A percentile compares a stretch with the other conserved stretches of the same genome.
phyloP scores from a whole-genome alignment of 2,329 filamentous ascomycete species.

The Trichoderma brevicompactum region DNA sequence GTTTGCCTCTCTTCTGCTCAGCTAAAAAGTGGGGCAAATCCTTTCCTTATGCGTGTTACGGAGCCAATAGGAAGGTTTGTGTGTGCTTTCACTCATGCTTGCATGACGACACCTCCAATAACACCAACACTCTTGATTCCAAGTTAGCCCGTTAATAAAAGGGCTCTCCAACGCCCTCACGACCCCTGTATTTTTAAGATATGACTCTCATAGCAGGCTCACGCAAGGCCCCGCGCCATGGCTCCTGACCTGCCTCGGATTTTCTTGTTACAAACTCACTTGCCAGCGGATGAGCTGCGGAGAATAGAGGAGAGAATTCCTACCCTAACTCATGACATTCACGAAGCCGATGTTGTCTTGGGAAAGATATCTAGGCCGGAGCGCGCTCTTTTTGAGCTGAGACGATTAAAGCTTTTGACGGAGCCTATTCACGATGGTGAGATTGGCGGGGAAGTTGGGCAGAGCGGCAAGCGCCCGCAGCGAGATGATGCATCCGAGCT shows the following conservation, averaged over 20 bases:
- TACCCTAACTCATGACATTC: slow-evolving; percentile 70
- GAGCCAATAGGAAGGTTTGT: slow-evolving; percentile 11
- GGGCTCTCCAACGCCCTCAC: too few species aligned
- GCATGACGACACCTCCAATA: slow-evolving; percentile 4
- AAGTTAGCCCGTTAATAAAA: not conserved
- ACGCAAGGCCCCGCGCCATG: slow-evolving; percentile 32
- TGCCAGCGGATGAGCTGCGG: slow-evolving; percentile 66
- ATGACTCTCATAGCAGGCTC: slow-evolving; percentile 4
- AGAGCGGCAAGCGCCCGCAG: not conserved
- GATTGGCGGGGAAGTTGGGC: slow-evolving; percentile 15
- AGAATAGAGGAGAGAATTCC: slow-evolving; percentile 67
- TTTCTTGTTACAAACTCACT: slow-evolving; percentile 73
- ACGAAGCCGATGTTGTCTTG: slow-evolving; percentile 74
- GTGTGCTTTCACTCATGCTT: not conserved
- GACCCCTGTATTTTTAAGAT: too few species aligned
- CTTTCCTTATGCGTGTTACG: not conserved
- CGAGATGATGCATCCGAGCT: not conserved
- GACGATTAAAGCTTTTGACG: slow-evolving; percentile 65
- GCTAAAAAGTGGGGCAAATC: not conserved
- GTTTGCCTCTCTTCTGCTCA: not conserved
- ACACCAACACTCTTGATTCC: not conserved
- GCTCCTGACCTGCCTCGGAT: slow-evolving; percentile 60
- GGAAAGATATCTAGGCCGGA: slow-evolving; percentile 72
- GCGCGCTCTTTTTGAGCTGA: slow-evolving; percentile 77
- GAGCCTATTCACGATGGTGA: slow-evolving; percentile 42